Evolutionary conservation across 768 basidiomycete genomes (phyloP), one percentile per base, ranked within the genome.

Genomic region (Antrodiella citrinella): DNA sequence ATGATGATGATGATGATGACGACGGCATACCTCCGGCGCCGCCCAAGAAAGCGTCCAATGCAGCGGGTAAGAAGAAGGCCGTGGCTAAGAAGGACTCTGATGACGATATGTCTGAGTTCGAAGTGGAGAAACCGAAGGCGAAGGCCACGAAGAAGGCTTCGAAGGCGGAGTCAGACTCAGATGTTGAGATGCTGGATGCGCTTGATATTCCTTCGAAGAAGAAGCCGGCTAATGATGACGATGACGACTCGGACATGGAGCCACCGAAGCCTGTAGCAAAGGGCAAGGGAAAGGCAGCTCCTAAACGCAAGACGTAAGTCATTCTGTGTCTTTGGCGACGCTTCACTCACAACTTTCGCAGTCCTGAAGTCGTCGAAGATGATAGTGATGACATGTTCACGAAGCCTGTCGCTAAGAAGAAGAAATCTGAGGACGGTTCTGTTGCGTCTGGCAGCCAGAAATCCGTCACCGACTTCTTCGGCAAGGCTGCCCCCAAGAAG

Each of bases 301-400:
- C 46, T 41, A 90, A 90, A 66, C 80, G 86, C 40, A 91, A 89
- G 66, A 85, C 78, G 87, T 84, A 46, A 25, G 71, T 63, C 4
- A 9, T 20, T 10, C 10, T 38, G 18, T 18, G 35, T 18, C 35
- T 12, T 50, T n/a, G 42, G 0, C 2, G 18, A 13, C 26, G 12
- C 13, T 15, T 2, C 11, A 38, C 30, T 46, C 39, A 21, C 9
- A 9, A 46, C 48, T 26, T 38, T 48, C 42, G 51, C 51, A 77
- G 73, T 43, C 62, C 65, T 23, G 62, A 57, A 41, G 56, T 55
- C 25, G 70, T 68, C 19, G 68, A 67, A 42, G 70, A 71, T 48
- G 75, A 75, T 19, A 67, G 44, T 23, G 76, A 75, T 13, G 73
- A 74, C 23, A 55, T 58, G 20, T 55, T 63, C 26, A 63, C 67